A percentile compares a stretch with the other conserved stretches of the same genome.
Evolutionary conservation across 371 early-diverging fungal species (phyloP).

Genomic region (Actinomortierella wolfii): DNA sequence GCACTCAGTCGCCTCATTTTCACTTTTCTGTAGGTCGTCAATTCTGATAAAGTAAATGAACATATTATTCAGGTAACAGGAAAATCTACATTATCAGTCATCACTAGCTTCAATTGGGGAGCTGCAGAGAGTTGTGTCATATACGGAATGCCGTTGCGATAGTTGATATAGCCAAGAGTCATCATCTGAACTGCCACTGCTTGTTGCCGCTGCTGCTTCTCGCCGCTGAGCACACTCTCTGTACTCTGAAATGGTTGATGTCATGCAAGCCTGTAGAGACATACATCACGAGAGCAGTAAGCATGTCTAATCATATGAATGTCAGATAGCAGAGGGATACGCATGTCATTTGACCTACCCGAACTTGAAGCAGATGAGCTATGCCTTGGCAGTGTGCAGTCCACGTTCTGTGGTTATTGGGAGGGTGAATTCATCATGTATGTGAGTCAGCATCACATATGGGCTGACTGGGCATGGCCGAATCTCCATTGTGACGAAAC

Average conservation of each 20-base stretch:
- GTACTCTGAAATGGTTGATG: slow-evolving; percentile 8
- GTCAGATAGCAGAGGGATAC: background rate
- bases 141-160: slow-evolving; percentile 2
- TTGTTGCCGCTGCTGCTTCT: slow-evolving; percentile 5
- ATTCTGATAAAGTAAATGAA: no score
- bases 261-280: slow-evolving; percentile 9
- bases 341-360: slow-evolving; percentile 11
- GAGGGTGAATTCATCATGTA: slow-evolving; percentile 4
- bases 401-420: slow-evolving; percentile 7
- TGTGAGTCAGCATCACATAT: slow-evolving; percentile 12
- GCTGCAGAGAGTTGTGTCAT: slow-evolving; percentile 7
- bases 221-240: background rate
- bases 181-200: background rate
- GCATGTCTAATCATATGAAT: background rate
- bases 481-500: slow-evolving; percentile 13
- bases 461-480: slow-evolving; percentile 6
- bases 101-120: slow-evolving; percentile 2
- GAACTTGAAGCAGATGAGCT: slow-evolving; percentile 9
- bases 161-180: slow-evolving; percentile 10
- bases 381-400: slow-evolving; percentile 7
- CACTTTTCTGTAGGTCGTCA: no score
- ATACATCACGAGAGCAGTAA: background rate
- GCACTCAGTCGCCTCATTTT: no score
- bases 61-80: no score
- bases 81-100: background rate